Evolutionary conservation across 257 asterid species (phyloP), one percentile per base, ranked within the genome.

Genomic region (Gardenia jasminoides): DNA sequence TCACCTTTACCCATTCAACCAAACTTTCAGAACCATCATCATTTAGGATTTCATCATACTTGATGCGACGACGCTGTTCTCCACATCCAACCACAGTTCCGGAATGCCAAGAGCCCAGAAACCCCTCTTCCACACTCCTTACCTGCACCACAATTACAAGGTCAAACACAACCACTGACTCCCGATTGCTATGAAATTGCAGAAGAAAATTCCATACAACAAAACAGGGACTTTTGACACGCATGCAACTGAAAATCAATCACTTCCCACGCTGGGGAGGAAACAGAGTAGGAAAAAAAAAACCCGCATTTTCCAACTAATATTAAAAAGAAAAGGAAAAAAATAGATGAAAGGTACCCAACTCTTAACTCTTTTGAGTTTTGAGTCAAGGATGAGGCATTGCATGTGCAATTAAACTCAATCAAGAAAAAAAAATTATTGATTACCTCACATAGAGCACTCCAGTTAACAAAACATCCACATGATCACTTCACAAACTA

Each of bases 31-130:
- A 75, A 33, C 88, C 87, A 28, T 85, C 90, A 54, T 91, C 97
- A 2, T 68, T 41, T 31, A 91, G 78, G 80, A 94, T 78, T 66
- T 89, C 86, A 67, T 91, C 93, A 54, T 88, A 94, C 78, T 43
- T 74, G 46, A 94, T 91, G 22, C 33, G 76, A 70, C 97, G 94
- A 47, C 64, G 44, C 79, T 77, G 80, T 43, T 82, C 46, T 50
- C 20, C 47, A 78, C 80, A 75, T 48, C 74, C 59, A 48, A 84
- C 75, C 41, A 94, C 88, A 7, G 72, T 75, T 10, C 75, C 88
- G 26, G 24, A 26, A 75, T 85, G 84, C 88, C 88, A 87, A 47
- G 90, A 84, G 54, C 90, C 90, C 58, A 61, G 77, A 56, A 82
- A 80, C 64, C 87, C 88, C 5, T 84, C 81, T 64, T 87, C 85